Evolutionary conservation across 352 stramenopile species (phyloP).

Genomic region (Phytophthora niederhauseri): DNA sequence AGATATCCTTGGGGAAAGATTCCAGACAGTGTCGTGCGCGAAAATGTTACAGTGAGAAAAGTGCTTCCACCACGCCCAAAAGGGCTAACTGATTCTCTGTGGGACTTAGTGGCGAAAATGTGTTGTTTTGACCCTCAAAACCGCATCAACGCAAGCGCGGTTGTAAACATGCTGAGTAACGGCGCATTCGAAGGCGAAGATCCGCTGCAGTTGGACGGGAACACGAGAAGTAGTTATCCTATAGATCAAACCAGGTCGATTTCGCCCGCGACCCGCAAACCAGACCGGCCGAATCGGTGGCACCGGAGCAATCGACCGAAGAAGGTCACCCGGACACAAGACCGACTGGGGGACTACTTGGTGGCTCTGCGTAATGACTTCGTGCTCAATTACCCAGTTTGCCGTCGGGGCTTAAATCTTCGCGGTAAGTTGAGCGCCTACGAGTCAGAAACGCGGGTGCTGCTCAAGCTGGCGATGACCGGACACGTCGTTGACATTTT

Average conservation of each 20-base stretch:
- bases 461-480: neutral
- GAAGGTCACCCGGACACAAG: conserved; percentile 10
- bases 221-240: neutral
- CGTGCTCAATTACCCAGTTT: neutral
- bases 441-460: neutral
- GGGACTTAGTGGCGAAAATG: neutral
- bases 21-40: neutral
- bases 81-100: neutral
- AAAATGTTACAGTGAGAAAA: neutral
- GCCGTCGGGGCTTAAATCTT: neutral
- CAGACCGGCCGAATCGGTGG: conserved; percentile 15
- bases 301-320: conserved; percentile 9
- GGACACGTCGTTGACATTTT: neutral
- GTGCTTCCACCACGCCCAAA: neutral
- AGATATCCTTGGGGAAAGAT: conserved; percentile 1
- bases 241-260: neutral
- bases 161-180: neutral
- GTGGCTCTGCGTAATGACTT: conserved; percentile 24
- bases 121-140: neutral
- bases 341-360: conserved; percentile 34
- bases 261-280: neutral
- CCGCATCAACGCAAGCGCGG: neutral
- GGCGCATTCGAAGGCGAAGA: neutral
- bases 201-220: neutral
- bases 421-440: neutral